These are phyloP conservation scores for Tolypocladium capitatum DNA, from an alignment of 2,329 filamentous ascomycete species.

Conservation along the genomic window DNA sequence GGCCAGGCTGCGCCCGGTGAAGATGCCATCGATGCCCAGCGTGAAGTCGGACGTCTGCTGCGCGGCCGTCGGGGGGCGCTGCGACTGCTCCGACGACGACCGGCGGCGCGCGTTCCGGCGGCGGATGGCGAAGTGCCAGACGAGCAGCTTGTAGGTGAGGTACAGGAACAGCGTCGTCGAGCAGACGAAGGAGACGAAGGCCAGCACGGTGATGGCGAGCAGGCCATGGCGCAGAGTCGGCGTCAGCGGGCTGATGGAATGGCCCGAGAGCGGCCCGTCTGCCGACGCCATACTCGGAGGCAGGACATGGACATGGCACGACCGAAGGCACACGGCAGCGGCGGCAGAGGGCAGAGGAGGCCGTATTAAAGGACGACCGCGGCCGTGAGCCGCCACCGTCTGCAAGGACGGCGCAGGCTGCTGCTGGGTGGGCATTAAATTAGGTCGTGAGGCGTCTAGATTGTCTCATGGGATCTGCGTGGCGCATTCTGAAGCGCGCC, in stretches of 20 bases:
- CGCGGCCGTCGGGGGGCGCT: conserved; percentile 1
- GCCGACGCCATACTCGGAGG: conserved; percentile 11
- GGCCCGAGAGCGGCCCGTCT: conserved; percentile 8
- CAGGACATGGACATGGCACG: too few relatives aligned
- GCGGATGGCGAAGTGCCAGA: conserved; percentile 14
- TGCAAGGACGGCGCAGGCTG: too few relatives aligned
- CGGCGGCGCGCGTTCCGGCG: conserved; percentile 2
- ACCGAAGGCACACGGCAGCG: too few relatives aligned
- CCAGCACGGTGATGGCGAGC: conserved; percentile 15
- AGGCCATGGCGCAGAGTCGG: conserved; percentile 13
- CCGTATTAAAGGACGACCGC: too few relatives aligned
- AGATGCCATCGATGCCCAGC: conserved; percentile 22
- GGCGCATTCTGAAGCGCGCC: too few relatives aligned
- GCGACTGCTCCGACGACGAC: conserved; percentile 3
- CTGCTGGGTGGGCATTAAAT: too few relatives aligned
- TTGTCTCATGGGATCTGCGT: too few relatives aligned
- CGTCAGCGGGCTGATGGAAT: conserved; percentile 12
- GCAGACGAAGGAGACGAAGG: conserved; percentile 17
- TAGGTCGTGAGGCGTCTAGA: too few relatives aligned
- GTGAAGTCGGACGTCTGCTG: conserved; percentile 19
- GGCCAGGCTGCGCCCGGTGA: conserved; percentile 5
- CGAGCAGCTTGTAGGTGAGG: conserved; percentile 16
- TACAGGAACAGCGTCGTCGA: conserved; percentile 17
- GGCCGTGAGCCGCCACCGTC: too few relatives aligned
- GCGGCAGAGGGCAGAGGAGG: too few relatives aligned